Percentiles rank a stretch among this genome's conserved stretches.
Evolutionary conservation across 768 basidiomycete genomes (phyloP).

Genomic region (Xerocomellus dryophilus): DNA sequence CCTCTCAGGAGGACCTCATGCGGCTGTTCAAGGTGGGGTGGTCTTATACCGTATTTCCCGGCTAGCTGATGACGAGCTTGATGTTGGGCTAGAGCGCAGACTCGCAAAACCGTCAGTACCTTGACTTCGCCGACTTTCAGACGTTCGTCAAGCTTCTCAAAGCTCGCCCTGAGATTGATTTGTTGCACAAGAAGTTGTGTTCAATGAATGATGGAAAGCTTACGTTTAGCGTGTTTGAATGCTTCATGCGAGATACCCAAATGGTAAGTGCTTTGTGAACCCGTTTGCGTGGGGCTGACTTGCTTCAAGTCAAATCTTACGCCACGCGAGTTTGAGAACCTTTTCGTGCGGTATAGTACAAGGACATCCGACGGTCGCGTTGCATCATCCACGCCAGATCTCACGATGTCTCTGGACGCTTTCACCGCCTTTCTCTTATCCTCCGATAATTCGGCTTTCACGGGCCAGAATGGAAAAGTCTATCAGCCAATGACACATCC

Average conservation of each 20-base stretch:
- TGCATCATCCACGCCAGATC: constrained; percentile 1
- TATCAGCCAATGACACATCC: constrained; percentile 89
- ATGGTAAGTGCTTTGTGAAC: constrained; percentile 36
- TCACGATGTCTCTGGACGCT: constrained; percentile 49
- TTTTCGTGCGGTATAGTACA: constrained; percentile 38
- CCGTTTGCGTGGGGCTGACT: constrained; percentile 11
- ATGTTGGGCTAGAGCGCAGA: constrained; percentile 56
- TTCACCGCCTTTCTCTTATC: constrained; percentile 83
- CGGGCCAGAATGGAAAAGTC: constrained; percentile 49
- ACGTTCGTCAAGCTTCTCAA: constrained; percentile 81
- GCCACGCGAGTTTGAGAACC: constrained; percentile 30
- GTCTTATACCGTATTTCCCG: neutral
- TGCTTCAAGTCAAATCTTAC: constrained; percentile 35
- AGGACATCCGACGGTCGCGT: neutral
- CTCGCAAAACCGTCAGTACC: constrained; percentile 46
- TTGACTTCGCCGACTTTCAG: constrained; percentile 80
- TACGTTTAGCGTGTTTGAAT: constrained; percentile 42
- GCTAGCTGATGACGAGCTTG: neutral
- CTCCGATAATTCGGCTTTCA: constrained; percentile 63
- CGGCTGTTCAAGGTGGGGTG: constrained; percentile 54
- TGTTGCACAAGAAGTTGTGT: constrained; percentile 50
- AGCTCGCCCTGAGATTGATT: constrained; percentile 76
- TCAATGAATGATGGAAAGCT: constrained; percentile 29
- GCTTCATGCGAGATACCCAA: constrained; percentile 53
- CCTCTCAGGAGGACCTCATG: constrained; percentile 49